Base-by-base conservation (phyloP, 2,329 filamentous ascomycete species). In the Colletotrichum australisinense region DNA sequence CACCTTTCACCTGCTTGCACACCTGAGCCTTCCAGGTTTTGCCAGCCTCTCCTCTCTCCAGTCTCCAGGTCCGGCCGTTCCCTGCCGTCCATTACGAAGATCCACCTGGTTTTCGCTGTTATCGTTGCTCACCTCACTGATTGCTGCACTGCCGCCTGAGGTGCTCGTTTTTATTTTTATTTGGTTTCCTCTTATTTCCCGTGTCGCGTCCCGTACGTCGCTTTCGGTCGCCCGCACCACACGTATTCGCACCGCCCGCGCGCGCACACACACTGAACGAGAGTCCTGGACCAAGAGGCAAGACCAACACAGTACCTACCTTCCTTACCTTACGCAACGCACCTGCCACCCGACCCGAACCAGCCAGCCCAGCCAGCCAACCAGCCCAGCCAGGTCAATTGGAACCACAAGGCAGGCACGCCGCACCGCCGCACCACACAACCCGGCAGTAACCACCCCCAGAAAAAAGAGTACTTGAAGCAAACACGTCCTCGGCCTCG, bases 401-500 rank as follows among this genome's bases (percentile, higher is more conserved):
- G 38, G 38, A 42, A 14, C 32, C 32, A 42, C n/a, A 62, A 52
- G 16, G 42, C 42, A 49, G 38, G 38, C 38, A 35, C 32, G 32
- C 38, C 38, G 16, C 38, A 49, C 42, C 42, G 19, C 42, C 16
- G 42, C 42, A 49, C 42, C 42, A 49, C 42, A 49, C 42, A 19
- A 42, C 38, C 38, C 12, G 42, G 60, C 60, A 32, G 42, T 42
- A 53, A 19, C 62, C 32, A 55, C 52, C 62, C 62, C 60, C 62
- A 38, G 62, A 57, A 72, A 59, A 65, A 73, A 64, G 60, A 73
- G 70, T 74, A 74, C 72, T 74, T 74, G 72, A 74, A 74, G 69
- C 59, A 72, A 72, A 72, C 72, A 66, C 59, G 65, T 69, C 66
- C 73, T 75, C 73, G 69, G 71, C 73, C 55, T 73, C 62, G 70